A percentile compares a stretch with the other conserved stretches of the same genome.
phyloP scores from a whole-genome alignment of 768 basidiomycete species.

The Amanita rubescens region DNA sequence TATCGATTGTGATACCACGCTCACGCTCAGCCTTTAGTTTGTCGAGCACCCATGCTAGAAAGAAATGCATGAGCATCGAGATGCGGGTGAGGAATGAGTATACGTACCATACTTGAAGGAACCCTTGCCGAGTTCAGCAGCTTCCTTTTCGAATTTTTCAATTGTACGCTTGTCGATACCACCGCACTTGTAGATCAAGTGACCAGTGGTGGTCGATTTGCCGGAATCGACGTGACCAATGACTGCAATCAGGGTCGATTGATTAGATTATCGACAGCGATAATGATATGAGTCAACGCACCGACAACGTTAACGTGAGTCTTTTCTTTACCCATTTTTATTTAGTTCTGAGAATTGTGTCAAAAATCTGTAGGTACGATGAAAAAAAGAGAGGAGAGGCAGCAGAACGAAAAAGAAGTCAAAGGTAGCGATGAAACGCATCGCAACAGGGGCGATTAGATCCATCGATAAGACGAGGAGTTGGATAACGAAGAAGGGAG shows the following conservation, averaged over 20 bases:
- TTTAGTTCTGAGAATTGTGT: not conserved
- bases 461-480: slow-evolving; percentile 17
- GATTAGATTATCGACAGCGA: slow-evolving; percentile 13
- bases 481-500: slow-evolving; percentile 8
- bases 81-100: slow-evolving; percentile 6
- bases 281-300: slow-evolving; percentile 36
- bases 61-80: slow-evolving; percentile 19
- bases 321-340: slow-evolving; percentile 95
- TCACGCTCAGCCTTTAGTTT: slow-evolving; percentile 99
- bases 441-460: slow-evolving; percentile 18
- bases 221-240: slow-evolving; percentile 99
- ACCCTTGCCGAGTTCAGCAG: slow-evolving; percentile 99
- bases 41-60: slow-evolving; percentile 96
- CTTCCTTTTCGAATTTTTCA: slow-evolving; percentile 99
- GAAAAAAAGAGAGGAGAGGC: slow-evolving; percentile 17
- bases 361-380: not conserved
- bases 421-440: slow-evolving; percentile 16
- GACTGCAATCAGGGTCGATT: slow-evolving; percentile 43
- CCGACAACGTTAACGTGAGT: slow-evolving; percentile 96
- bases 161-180: slow-evolving; percentile 99
- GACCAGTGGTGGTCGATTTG: slow-evolving; percentile 99
- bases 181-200: slow-evolving; percentile 99
- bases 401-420: slow-evolving; percentile 12
- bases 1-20: slow-evolving; percentile 99
- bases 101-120: slow-evolving; percentile 89